Evolutionary conservation across 2,329 filamentous ascomycete genomes (phyloP).

Genomic region (Neodidymelliopsis sp.): DNA sequence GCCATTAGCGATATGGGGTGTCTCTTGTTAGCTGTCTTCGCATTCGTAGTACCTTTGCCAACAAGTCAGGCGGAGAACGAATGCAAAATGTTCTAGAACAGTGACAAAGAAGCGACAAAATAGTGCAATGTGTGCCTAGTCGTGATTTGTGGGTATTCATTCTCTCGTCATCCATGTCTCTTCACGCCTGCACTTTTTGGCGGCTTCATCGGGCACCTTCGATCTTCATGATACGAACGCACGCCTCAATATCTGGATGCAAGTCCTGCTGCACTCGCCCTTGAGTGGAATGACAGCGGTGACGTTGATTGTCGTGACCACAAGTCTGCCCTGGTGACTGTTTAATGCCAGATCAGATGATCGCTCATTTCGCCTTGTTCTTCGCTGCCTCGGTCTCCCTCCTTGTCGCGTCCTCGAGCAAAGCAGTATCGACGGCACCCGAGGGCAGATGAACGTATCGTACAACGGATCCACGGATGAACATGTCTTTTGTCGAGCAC

Average conservation of each 20-base stretch:
- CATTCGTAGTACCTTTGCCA: too few species aligned
- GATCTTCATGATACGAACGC: too few species aligned
- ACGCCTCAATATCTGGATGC: too few species aligned
- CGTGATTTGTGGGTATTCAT: slow-evolving; percentile 1
- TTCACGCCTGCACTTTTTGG: neutral
- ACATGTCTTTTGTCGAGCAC: slow-evolving; percentile 92
- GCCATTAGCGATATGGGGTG: too few species aligned
- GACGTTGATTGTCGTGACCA: slow-evolving; percentile 2
- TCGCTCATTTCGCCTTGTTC: slow-evolving; percentile 48
- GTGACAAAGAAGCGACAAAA: too few species aligned
- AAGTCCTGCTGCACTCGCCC: too few species aligned
- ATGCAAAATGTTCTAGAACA: too few species aligned
- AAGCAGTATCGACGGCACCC: slow-evolving; percentile 80
- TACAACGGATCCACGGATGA: slow-evolving; percentile 91
- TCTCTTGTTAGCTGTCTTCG: too few species aligned
- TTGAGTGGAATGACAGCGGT: too few species aligned
- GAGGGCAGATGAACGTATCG: slow-evolving; percentile 90
- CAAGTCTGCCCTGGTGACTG: neutral
- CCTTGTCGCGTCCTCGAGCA: slow-evolving; percentile 83
- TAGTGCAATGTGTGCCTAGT: neutral
- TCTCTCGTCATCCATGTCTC: neutral
- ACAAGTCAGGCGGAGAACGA: too few species aligned
- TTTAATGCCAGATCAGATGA: too few species aligned
- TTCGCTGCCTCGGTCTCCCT: slow-evolving; percentile 47
- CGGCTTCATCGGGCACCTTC: neutral